Evolutionary conservation across 257 asterid species (phyloP).

Genomic region (Gardenia jasminoides): DNA sequence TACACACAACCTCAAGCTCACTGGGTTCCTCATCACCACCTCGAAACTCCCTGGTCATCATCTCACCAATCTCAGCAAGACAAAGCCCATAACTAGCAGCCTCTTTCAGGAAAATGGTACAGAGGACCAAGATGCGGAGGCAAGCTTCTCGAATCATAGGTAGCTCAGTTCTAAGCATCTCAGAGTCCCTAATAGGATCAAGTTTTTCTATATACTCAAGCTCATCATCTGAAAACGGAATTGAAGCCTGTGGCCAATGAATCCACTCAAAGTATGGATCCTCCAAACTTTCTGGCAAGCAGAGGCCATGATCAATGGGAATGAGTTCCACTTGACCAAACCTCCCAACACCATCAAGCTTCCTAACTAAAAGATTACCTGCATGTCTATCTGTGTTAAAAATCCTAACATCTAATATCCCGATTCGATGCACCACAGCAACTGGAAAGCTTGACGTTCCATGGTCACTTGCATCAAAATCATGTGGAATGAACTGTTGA

Average conservation of each 20-base stretch:
- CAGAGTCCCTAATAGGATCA: slow-evolving; percentile 70
- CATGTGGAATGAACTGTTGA: slow-evolving; percentile 80
- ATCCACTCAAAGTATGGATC: slow-evolving; percentile 99
- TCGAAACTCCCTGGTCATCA: slow-evolving; percentile 93
- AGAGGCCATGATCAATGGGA: slow-evolving; percentile 95
- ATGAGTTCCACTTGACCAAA: slow-evolving; percentile 86
- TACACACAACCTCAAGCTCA: slow-evolving; percentile 84
- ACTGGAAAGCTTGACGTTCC: slow-evolving; percentile 97
- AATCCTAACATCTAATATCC: slow-evolving; percentile 91
- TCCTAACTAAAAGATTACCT: slow-evolving; percentile 92
- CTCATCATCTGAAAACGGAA: slow-evolving; percentile 92
- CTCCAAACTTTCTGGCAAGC: slow-evolving; percentile 90
- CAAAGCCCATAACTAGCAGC: slow-evolving; percentile 81
- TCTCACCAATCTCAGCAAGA: slow-evolving; percentile 95
- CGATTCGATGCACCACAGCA: slow-evolving; percentile 85
- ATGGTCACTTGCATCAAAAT: slow-evolving; percentile 93
- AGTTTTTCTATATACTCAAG: slow-evolving; percentile 73
- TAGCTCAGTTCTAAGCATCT: slow-evolving; percentile 74
- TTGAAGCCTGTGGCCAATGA: slow-evolving; percentile 99
- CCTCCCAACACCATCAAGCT: slow-evolving; percentile 73
- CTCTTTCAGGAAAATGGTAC: slow-evolving; percentile 81
- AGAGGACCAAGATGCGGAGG: slow-evolving; percentile 68
- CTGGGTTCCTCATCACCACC: slow-evolving; percentile 95
- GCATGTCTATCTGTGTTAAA: slow-evolving; percentile 95
- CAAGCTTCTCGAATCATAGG: slow-evolving; percentile 97